Evolutionary conservation across 1,284 basidiomycete genomes (phyloP).

Genomic region (Sporisorium exsertum): DNA sequence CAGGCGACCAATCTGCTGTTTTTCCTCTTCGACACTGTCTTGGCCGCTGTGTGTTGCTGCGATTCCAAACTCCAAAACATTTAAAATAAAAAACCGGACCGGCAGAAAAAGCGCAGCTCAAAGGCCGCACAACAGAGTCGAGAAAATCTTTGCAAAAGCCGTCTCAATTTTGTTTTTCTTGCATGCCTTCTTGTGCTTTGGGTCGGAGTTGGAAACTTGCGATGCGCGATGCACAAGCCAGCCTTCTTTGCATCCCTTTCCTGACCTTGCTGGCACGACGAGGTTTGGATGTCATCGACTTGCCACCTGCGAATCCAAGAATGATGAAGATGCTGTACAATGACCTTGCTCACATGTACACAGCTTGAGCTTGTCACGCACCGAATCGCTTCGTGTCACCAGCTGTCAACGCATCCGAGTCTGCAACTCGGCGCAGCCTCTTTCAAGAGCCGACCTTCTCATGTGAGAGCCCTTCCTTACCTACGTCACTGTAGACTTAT

Average conservation of each 20-base stretch:
- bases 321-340: background rate
- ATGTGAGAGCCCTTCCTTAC: background rate
- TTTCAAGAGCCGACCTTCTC: background rate
- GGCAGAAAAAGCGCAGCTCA: no score
- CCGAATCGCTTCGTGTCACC: background rate
- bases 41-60: no score
- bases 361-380: background rate
- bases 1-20: background rate
- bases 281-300: background rate
- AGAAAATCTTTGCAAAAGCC: background rate
- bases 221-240: slow-evolving; percentile 2
- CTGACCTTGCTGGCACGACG: background rate
- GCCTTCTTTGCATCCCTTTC: background rate
- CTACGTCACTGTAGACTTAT: no score
- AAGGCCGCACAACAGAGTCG: no score
- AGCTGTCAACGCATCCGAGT: slow-evolving; percentile 1
- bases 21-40: no score
- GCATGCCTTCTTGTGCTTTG: no score
- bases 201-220: slow-evolving; percentile 1
- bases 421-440: background rate
- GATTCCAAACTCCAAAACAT: no score
- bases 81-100: no score
- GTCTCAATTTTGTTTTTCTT: background rate
- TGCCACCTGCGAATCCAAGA: no score
- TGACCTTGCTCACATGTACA: background rate